Percentiles rank a stretch among this genome's conserved stretches.
Evolutionary conservation across 2,329 filamentous ascomycete species (phyloP).

Genomic region (Fusarium xyrophilum): DNA sequence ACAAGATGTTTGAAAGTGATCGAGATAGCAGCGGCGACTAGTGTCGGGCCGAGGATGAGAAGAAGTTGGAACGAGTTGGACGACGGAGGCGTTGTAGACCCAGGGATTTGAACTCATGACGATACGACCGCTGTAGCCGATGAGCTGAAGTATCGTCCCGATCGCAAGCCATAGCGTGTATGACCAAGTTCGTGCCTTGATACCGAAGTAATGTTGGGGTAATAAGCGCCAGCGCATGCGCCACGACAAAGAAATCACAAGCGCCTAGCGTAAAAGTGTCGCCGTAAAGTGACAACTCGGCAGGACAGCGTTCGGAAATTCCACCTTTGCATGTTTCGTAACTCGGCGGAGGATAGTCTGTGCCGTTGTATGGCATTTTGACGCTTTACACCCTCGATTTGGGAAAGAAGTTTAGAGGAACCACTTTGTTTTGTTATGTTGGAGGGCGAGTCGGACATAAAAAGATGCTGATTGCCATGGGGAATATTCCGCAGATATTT

Average conservation of each 20-base stretch:
- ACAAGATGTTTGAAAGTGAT: slow-evolving; percentile 55
- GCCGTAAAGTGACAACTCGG: slow-evolving; percentile 37
- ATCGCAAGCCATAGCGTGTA: slow-evolving; percentile 46
- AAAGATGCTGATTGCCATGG: background rate
- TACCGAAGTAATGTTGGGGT: slow-evolving; percentile 45
- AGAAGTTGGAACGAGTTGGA: slow-evolving; percentile 54
- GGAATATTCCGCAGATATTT: background rate
- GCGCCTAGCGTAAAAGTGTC: slow-evolving; percentile 38
- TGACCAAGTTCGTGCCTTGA: slow-evolving; percentile 49
- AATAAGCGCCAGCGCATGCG: slow-evolving; percentile 47
- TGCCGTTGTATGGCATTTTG: slow-evolving; percentile 6
- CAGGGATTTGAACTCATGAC: slow-evolving; percentile 51
- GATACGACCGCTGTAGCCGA: slow-evolving; percentile 52
- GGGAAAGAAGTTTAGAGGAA: background rate
- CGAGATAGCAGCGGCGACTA: slow-evolving; percentile 54
- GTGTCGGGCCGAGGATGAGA: slow-evolving; percentile 51
- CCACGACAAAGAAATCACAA: slow-evolving; percentile 46
- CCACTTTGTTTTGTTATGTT: background rate
- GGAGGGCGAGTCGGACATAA: background rate
- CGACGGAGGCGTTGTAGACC: slow-evolving; percentile 49
- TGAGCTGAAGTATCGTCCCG: slow-evolving; percentile 50
- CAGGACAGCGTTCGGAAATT: slow-evolving; percentile 28
- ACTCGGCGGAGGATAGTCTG: slow-evolving; percentile 15
- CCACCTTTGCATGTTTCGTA: slow-evolving; percentile 21
- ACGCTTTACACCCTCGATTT: background rate